phyloP scores from a whole-genome alignment of 2,329 filamentous ascomycete species.

The Ustulina deusta region DNA sequence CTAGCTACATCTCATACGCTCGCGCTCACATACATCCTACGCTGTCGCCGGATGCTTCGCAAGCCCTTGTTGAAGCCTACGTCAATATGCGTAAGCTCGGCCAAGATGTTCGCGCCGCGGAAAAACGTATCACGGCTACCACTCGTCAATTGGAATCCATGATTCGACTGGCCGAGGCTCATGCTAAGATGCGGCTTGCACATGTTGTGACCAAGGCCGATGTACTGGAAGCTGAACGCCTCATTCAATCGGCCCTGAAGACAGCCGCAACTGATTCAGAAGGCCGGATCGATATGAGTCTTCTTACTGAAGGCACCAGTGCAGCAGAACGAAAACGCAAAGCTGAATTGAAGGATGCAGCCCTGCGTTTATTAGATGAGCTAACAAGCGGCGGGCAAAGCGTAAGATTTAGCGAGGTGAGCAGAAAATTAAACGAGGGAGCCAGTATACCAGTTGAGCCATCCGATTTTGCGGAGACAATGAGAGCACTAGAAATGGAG shows the following conservation, averaged over 20 bases:
- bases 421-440: slow-evolving; percentile 77
- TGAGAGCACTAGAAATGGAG: slow-evolving; percentile 85
- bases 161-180: slow-evolving; percentile 96
- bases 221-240: slow-evolving; percentile 88
- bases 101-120: slow-evolving; percentile 84
- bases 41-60: slow-evolving; percentile 82
- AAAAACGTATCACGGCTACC: slow-evolving; percentile 97
- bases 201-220: slow-evolving; percentile 81
- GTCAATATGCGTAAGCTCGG: slow-evolving; percentile 96
- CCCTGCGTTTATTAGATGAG: slow-evolving; percentile 82
- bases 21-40: slow-evolving; percentile 85
- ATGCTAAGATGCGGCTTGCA: slow-evolving; percentile 96
- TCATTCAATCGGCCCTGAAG: slow-evolving; percentile 95
- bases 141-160: slow-evolving; percentile 97
- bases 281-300: slow-evolving; percentile 95
- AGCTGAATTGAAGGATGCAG: slow-evolving; percentile 84
- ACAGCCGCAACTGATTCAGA: slow-evolving; percentile 95
- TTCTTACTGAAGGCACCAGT: slow-evolving; percentile 94
- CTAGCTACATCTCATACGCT: slow-evolving; percentile 96
- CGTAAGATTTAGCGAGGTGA: slow-evolving; percentile 83
- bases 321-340: slow-evolving; percentile 85
- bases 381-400: slow-evolving; percentile 75
- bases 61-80: slow-evolving; percentile 87
- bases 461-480: slow-evolving; percentile 83
- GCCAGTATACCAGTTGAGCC: slow-evolving; percentile 78